phyloP scores from a whole-genome alignment of 2,329 filamentous ascomycete species.

The Geosmithia morbida region DNA sequence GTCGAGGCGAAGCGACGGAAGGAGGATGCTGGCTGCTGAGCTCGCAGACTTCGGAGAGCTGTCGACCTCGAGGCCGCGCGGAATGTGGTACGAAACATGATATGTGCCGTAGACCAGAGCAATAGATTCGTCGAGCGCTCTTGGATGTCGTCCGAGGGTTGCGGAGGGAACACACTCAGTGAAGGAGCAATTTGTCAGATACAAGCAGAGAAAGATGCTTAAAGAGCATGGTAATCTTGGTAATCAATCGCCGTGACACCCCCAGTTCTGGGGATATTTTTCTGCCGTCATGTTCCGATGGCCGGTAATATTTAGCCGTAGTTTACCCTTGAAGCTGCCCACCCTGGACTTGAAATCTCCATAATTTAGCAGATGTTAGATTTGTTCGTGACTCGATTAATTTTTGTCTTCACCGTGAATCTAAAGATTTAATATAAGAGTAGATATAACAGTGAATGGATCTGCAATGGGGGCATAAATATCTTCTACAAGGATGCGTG shows the following conservation, averaged over 20 bases:
- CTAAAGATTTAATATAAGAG: too few species aligned
- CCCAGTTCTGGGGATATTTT: neutral
- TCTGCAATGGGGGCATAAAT: too few species aligned
- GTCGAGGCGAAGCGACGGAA: constrained; percentile 40
- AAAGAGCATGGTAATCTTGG: neutral
- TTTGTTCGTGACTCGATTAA: too few species aligned
- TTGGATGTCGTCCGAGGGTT: neutral
- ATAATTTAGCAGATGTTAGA: too few species aligned
- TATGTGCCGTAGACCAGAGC: neutral
- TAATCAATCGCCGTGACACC: neutral
- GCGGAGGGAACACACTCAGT: neutral
- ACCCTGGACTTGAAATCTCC: too few species aligned
- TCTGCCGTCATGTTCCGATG: neutral
- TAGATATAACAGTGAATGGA: too few species aligned
- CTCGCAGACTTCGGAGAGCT: constrained; percentile 22
- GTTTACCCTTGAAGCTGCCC: neutral
- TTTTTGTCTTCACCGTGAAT: too few species aligned
- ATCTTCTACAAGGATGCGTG: too few species aligned
- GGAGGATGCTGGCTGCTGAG: constrained; percentile 15
- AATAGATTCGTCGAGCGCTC: neutral
- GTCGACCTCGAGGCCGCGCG: constrained; percentile 28
- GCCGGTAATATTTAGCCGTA: neutral
- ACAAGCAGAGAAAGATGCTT: neutral
- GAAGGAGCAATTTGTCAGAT: neutral
- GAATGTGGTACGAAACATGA: constrained; percentile 39